phyloP scores from a whole-genome alignment of 1,284 basidiomycete genomes.

The Peniophora sp. region DNA sequence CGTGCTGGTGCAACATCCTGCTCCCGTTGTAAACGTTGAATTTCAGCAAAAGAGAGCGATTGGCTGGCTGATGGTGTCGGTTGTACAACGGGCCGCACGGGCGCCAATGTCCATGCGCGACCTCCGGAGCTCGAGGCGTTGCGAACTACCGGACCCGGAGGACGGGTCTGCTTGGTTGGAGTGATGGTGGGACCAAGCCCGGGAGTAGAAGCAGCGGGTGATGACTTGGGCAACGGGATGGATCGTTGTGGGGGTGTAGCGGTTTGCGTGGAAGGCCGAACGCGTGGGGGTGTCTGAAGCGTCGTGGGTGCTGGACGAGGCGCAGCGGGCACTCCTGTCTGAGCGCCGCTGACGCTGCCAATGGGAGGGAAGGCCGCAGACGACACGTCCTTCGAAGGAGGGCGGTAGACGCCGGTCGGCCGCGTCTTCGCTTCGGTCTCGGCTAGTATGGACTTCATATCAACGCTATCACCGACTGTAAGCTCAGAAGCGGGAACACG shows the following conservation, averaged over 20 bases:
- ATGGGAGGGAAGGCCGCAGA: not conserved
- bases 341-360: not conserved
- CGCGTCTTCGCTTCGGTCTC: conserved; percentile 45
- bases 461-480: conserved; percentile 38
- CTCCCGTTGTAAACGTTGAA: conserved; percentile 72
- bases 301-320: not conserved
- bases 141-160: conserved; percentile 38
- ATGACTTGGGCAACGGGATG: conserved; percentile 9
- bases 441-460: conserved; percentile 84
- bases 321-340: not conserved
- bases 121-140: conserved; percentile 26
- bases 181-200: conserved; percentile 53
- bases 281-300: not conserved
- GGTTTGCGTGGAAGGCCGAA: not conserved
- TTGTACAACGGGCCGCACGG: conserved; percentile 35
- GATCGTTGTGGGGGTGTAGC: conserved; percentile 4
- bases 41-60: conserved; percentile 68
- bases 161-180: conserved; percentile 35
- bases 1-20: conserved; percentile 33
- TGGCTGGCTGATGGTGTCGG: conserved; percentile 23
- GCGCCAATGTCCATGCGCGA: conserved; percentile 48
- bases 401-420: not conserved
- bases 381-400: not conserved
- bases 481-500: conserved; percentile 1
- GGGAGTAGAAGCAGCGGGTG: conserved; percentile 7